Evolutionary conservation across 371 early-diverging fungal genomes (phyloP).

Genomic region (Vittaforma corneae): DNA sequence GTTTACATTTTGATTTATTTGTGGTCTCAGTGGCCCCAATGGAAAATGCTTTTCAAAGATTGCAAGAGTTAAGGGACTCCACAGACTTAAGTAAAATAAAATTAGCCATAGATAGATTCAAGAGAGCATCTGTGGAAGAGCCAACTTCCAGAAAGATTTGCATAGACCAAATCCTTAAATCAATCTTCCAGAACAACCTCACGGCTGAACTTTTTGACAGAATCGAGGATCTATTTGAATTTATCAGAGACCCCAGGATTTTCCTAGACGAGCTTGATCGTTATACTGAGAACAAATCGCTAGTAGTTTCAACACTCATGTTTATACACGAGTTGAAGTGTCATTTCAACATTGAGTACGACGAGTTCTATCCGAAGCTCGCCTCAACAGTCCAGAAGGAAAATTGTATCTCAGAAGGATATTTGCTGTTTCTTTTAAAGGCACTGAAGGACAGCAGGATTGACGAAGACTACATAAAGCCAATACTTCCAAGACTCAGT

Average conservation of each 20-base stretch:
- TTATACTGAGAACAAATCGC: not conserved
- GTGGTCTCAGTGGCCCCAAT: too few species aligned
- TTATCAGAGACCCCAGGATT: conserved; percentile 22
- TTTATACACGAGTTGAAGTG: conserved; percentile 16
- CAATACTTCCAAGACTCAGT: conserved; percentile 9
- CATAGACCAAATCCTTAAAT: too few species aligned
- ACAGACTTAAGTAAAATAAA: too few species aligned
- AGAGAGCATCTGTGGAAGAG: too few species aligned
- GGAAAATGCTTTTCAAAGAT: too few species aligned
- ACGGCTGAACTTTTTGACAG: too few species aligned
- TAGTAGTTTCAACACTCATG: conserved; percentile 9
- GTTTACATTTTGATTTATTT: too few species aligned
- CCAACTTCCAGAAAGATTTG: too few species aligned
- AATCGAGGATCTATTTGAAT: conserved; percentile 8
- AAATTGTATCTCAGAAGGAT: conserved; percentile 10
- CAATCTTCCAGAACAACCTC: too few species aligned
- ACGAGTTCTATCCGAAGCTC: conserved; percentile 12
- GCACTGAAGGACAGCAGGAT: conserved; percentile 3
- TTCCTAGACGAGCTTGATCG: conserved; percentile 5
- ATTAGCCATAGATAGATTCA: too few species aligned
- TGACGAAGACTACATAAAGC: not conserved
- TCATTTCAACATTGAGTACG: conserved; percentile 24
- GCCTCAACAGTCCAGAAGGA: not conserved
- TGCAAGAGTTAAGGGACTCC: too few species aligned
- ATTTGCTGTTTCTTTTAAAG: conserved; percentile 25